Percentiles rank a stretch among this genome's conserved stretches.
Evolutionary conservation across 345 rosid species (phyloP).

Genomic region (Brassica napus): DNA sequence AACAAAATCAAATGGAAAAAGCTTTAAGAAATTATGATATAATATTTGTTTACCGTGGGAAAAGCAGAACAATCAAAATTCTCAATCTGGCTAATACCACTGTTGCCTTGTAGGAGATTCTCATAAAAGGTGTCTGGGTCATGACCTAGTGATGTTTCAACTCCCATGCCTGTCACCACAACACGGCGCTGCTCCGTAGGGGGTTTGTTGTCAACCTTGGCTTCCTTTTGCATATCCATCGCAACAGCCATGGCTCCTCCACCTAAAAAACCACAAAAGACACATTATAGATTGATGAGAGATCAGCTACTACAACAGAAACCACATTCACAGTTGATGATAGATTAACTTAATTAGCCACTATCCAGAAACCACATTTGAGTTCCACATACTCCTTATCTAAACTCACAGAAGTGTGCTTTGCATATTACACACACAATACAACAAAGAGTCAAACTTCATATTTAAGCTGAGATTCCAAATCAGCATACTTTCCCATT

Average conservation of each 20-base stretch:
- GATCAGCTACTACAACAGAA: neutral
- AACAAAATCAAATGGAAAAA: neutral
- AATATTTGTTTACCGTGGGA: slow-evolving; percentile 63
- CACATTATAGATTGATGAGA: too few relatives aligned
- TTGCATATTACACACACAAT: too few relatives aligned
- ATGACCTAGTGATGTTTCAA: slow-evolving; percentile 81
- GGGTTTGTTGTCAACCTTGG: slow-evolving; percentile 57
- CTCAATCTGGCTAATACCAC: slow-evolving; percentile 90
- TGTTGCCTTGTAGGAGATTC: slow-evolving; percentile 82
- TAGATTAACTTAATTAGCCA: neutral
- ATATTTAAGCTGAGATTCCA: slow-evolving; percentile 5
- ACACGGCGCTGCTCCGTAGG: slow-evolving; percentile 70
- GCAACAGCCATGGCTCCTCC: slow-evolving; percentile 74
- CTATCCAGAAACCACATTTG: slow-evolving; percentile 8
- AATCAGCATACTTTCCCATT: neutral
- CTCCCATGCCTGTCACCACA: slow-evolving; percentile 97
- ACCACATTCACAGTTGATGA: too few relatives aligned
- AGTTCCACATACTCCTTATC: neutral
- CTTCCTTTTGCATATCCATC: slow-evolving; percentile 61
- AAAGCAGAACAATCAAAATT: slow-evolving; percentile 76
- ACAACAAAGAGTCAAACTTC: neutral
- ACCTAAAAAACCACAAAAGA: slow-evolving; percentile 13
- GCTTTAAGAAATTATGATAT: slow-evolving; percentile 10
- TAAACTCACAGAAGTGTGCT: too few relatives aligned
- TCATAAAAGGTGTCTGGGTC: slow-evolving; percentile 72